phyloP scores from a whole-genome alignment of 768 basidiomycete species.

The Auricularia heimuer region DNA sequence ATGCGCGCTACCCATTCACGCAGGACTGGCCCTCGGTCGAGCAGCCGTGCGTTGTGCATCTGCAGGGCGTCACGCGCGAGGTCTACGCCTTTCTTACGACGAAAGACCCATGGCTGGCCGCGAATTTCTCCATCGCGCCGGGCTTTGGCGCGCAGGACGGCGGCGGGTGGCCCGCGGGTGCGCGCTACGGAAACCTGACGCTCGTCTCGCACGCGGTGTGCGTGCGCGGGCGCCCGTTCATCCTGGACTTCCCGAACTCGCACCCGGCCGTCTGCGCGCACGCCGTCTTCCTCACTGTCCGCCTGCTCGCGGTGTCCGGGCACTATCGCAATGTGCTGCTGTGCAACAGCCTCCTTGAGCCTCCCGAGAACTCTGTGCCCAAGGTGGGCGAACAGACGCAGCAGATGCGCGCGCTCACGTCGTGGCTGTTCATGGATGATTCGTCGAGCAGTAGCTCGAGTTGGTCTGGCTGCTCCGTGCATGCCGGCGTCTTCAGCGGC shows the following conservation, averaged over 20 bases:
- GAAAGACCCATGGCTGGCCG: background rate
- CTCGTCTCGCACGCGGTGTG: background rate
- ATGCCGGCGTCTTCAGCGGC: background rate
- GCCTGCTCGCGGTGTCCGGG: background rate
- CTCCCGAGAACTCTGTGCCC: background rate
- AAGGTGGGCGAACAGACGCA: background rate
- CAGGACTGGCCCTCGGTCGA: background rate
- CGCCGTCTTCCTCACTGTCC: background rate
- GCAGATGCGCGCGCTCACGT: background rate
- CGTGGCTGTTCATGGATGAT: background rate
- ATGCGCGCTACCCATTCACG: too few species aligned
- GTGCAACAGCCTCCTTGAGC: background rate
- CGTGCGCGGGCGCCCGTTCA: background rate
- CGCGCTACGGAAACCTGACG: background rate
- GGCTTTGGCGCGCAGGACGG: background rate
- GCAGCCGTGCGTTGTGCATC: background rate
- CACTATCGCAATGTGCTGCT: background rate
- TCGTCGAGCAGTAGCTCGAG: background rate
- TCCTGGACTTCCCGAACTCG: background rate
- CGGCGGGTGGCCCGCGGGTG: background rate
- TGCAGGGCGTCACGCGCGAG: background rate
- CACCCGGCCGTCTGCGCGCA: background rate
- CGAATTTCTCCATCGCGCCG: background rate
- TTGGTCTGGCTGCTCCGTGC: background rate
- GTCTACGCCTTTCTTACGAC: background rate